Evolutionary conservation across 208 protist species (phyloP).

Genomic region (Acanthamoeba sp.): DNA sequence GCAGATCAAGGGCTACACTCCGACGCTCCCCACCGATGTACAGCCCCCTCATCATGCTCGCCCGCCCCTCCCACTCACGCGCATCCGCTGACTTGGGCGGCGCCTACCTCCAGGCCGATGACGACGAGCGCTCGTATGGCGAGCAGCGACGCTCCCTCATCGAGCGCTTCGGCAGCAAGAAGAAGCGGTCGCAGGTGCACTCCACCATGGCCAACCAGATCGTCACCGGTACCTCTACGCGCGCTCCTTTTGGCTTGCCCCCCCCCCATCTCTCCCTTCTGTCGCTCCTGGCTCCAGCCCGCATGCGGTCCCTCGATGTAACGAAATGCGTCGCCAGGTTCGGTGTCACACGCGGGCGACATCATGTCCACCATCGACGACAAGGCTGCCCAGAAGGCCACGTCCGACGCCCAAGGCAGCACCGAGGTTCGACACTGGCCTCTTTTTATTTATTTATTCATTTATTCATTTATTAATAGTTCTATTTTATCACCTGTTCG

Average conservation of each 20-base stretch:
- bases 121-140: neutral
- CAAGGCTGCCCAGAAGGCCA: conserved; percentile 5
- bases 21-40: conserved; percentile 24
- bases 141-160: neutral
- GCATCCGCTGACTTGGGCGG: neutral
- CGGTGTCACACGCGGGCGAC: conserved; percentile 9
- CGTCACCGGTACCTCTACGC: neutral
- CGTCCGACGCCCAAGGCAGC: neutral
- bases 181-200: conserved; percentile 39
- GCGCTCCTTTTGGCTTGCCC: neutral
- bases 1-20: conserved; percentile 59
- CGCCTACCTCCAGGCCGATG: neutral
- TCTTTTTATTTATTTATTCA: neutral
- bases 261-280: neutral
- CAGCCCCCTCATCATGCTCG: neutral
- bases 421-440: neutral
- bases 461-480: neutral
- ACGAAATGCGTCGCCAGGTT: neutral
- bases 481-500: neutral
- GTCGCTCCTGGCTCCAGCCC: neutral
- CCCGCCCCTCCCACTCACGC: neutral
- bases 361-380: neutral
- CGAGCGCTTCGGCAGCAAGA: conserved; percentile 63
- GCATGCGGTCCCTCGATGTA: neutral
- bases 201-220: neutral